These are phyloP conservation scores for Takashimella tepidaria DNA, from an alignment of 1,284 basidiomycete species.

Conservation along the genomic window DNA sequence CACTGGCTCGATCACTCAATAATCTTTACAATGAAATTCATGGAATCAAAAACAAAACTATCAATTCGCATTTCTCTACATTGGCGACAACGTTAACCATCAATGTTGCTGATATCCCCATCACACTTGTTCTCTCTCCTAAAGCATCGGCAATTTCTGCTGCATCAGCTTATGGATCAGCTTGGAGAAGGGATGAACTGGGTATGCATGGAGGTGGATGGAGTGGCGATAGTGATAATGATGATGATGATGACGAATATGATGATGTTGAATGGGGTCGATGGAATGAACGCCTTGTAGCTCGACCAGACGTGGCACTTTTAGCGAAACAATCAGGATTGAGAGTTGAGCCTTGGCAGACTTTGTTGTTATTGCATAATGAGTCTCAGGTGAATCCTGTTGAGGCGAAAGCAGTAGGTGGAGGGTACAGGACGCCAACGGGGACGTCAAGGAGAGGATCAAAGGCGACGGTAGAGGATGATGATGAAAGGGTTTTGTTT, in stretches of 20 bases:
- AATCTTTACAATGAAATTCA: slow-evolving; percentile 53
- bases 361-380: slow-evolving; percentile 62
- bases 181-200: slow-evolving; percentile 51
- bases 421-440: neutral
- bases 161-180: slow-evolving; percentile 32
- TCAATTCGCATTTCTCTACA: slow-evolving; percentile 53
- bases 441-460: slow-evolving; percentile 19
- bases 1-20: slow-evolving; percentile 69
- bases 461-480: slow-evolving; percentile 47
- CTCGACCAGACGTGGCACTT: slow-evolving; percentile 10
- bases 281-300: slow-evolving; percentile 6
- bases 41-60: slow-evolving; percentile 52
- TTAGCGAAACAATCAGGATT: slow-evolving; percentile 18
- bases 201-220: slow-evolving; percentile 47
- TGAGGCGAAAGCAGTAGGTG: neutral
- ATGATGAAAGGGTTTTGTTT: slow-evolving; percentile 55
- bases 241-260: slow-evolving; percentile 55
- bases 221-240: slow-evolving; percentile 49
- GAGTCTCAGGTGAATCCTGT: slow-evolving; percentile 9
- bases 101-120: slow-evolving; percentile 64
- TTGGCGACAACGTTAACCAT: slow-evolving; percentile 64
- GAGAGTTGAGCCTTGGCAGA: slow-evolving; percentile 82
- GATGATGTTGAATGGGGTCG: slow-evolving; percentile 31
- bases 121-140: slow-evolving; percentile 77
- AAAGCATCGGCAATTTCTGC: slow-evolving; percentile 55